Evolutionary conservation across 257 asterid species (phyloP).

Genomic region (Solanum habrochaites): DNA sequence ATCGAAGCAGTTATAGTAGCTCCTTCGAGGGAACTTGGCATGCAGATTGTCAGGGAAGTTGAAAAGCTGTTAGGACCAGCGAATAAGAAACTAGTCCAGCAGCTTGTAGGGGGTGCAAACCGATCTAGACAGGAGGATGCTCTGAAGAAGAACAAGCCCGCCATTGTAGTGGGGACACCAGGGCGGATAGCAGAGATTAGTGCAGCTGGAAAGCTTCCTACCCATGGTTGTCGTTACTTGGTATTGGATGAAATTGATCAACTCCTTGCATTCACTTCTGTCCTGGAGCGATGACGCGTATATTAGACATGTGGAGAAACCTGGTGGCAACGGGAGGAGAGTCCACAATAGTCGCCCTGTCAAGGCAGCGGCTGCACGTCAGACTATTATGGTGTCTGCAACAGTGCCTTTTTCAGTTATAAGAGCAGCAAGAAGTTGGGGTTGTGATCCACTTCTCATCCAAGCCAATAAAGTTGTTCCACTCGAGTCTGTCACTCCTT

Average conservation of each 20-base stretch:
- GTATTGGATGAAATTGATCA: conserved; percentile 93
- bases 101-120: conserved; percentile 97
- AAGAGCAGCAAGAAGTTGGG: conserved; percentile 93
- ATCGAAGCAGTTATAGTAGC: conserved; percentile 86
- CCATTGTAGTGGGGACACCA: conserved; percentile 86
- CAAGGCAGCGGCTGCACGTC: conserved; percentile 38
- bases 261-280: conserved; percentile 82
- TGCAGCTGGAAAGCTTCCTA: conserved; percentile 83
- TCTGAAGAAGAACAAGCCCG: conserved; percentile 79
- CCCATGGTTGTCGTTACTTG: conserved; percentile 67
- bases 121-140: conserved; percentile 94
- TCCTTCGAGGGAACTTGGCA: conserved; percentile 97
- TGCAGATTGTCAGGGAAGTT: conserved; percentile 95
- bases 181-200: conserved; percentile 94
- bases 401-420: conserved; percentile 89
- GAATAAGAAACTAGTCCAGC: conserved; percentile 77
- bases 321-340: conserved; percentile 36
- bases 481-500: conserved; percentile 38
- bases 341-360: conserved; percentile 11
- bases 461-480: conserved; percentile 63
- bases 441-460: conserved; percentile 73
- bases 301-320: conserved; percentile 70
- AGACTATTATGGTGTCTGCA: conserved; percentile 94
- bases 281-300: conserved; percentile 86
- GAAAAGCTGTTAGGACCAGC: conserved; percentile 85